Evolutionary conservation across 129 eudicot species (phyloP), one percentile per base, ranked within the genome.

Genomic region (Flaveria linearis): DNA sequence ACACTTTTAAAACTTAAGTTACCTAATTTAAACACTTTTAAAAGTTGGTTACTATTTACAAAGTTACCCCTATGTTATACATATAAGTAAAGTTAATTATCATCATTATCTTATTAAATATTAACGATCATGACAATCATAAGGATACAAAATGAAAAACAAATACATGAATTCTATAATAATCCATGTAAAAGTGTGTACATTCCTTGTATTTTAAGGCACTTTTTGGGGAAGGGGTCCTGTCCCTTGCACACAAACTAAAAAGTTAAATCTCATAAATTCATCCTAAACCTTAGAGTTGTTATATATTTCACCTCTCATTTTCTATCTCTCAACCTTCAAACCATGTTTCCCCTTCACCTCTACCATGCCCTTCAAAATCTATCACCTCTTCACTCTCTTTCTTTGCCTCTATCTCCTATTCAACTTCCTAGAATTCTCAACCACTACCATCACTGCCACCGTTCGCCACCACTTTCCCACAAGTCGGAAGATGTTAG

Each of bases 271-370:
- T 57, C 62, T 60, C 69, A 69, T 57, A 46, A 47, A 78, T 43
- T 78, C 72, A 71, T 26, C 28, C 22, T 45, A 49, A 71, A 61
- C 9, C 49, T 61, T 50, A 70, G 64, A 47, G 22, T 30, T 26
- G 41, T 78, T 71, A 70, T 78, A 78, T 61, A 78, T 71, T 33
- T 71, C 82, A 60, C 52, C 53, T 70, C 82, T 58, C 53, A 78
- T 69, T 78, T 70, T 71, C 77, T 45, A 61, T 50, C 42, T 47
- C 47, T 71, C 77, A 71, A 71, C 82, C 77, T 71, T 71, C 82
- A 78, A 78, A 71, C 64, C 82, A 78, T 78, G 82, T 78, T 78
- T 78, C 66, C 77, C 13, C 77, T 47, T 60, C 72, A 78, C 64
- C 64, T 60, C 30, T 74, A 70, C 71, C 25, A 78, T 78, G 82